Percentiles rank a stretch among this genome's conserved stretches.
Evolutionary conservation across 257 asterid genomes (phyloP).

Genomic region (Lycium barbarum): DNA sequence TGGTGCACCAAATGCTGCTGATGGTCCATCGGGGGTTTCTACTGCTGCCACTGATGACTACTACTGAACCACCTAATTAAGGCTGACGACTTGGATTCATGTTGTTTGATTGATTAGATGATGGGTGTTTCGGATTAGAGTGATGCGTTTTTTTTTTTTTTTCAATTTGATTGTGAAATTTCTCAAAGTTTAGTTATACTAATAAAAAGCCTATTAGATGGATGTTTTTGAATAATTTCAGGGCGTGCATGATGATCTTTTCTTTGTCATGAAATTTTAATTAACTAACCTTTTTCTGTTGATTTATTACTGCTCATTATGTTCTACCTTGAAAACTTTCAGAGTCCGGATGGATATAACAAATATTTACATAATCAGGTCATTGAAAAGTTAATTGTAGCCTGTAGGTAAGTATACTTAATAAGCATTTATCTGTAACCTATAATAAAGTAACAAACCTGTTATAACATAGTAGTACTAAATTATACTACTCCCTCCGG

Average conservation of each 20-base stretch:
- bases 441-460: too few relatives aligned
- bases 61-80: conserved; percentile 19
- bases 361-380: too few relatives aligned
- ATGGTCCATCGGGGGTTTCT: neutral
- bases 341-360: too few relatives aligned
- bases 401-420: too few relatives aligned
- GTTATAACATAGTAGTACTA: too few relatives aligned
- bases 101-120: neutral
- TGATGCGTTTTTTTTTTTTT: neutral
- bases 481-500: too few relatives aligned
- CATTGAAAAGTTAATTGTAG: too few relatives aligned
- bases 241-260: neutral
- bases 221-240: neutral
- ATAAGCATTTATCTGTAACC: too few relatives aligned
- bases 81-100: neutral
- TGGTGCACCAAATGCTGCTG: conserved; percentile 30
- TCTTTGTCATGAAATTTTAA: neutral
- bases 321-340: too few relatives aligned
- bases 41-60: neutral
- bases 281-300: too few relatives aligned
- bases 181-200: neutral
- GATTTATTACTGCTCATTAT: too few relatives aligned
- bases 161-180: neutral
- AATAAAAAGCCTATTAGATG: neutral
- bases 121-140: neutral